Evolutionary conservation across 129 eudicot species (phyloP).

Genomic region (Mikania micrantha): DNA sequence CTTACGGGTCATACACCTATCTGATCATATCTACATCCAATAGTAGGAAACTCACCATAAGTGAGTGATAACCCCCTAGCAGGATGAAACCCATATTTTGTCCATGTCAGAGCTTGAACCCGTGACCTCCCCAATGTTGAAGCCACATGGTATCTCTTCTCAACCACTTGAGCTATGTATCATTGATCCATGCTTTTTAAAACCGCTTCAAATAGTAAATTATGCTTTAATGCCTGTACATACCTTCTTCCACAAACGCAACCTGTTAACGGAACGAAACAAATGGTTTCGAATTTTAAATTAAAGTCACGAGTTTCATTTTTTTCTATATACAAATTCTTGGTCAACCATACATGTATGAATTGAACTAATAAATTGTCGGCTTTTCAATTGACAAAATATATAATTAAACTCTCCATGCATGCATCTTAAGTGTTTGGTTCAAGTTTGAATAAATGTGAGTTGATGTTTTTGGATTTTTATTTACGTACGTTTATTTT

Average conservation of each 20-base stretch:
- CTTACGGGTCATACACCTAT: no score
- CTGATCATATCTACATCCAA: no score
- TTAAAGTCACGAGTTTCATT: neutral
- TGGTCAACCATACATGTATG: neutral
- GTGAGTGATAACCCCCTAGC: no score
- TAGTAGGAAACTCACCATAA: no score
- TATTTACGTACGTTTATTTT: neutral
- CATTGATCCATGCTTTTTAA: conserved; percentile 2
- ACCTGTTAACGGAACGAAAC: no score
- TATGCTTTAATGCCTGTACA: neutral
- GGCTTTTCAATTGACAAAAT: neutral
- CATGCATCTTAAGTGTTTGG: conserved; percentile 15
- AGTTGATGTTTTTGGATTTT: conserved; percentile 19
- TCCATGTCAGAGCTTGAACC: no score
- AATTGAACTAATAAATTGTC: neutral
- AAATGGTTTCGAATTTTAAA: no score
- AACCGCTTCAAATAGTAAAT: neutral
- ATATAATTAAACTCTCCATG: neutral
- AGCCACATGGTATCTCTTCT: no score
- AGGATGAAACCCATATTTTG: no score
- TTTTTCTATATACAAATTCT: neutral
- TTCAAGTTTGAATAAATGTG: conserved; percentile 13
- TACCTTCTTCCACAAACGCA: no score
- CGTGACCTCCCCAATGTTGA: no score
- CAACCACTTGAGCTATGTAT: no score